Percentiles rank a stretch among this genome's conserved stretches.
These are phyloP conservation scores for Lentinula sp. DNA, from an alignment of 768 basidiomycete genomes.

Conservation along the genomic window DNA sequence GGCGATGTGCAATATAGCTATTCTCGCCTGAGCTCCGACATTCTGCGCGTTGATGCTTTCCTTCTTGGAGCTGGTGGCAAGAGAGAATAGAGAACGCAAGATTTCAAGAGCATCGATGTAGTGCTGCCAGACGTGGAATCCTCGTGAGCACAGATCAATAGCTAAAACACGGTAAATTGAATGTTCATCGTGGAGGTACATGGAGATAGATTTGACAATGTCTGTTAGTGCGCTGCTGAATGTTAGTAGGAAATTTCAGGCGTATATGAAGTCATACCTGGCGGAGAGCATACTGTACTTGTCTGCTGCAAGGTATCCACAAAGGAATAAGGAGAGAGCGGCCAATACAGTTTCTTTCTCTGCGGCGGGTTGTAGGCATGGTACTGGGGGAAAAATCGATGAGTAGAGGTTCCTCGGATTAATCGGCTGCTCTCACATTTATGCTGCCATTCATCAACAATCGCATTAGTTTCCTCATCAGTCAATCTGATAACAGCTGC, in stretches of 20 bases:
- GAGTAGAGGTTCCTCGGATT: neutral
- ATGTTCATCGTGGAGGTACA: constrained; percentile 71
- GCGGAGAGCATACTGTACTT: constrained; percentile 72
- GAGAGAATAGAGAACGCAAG: constrained; percentile 72
- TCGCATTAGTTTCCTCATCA: constrained; percentile 54
- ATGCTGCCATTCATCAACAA: constrained; percentile 62
- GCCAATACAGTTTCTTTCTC: constrained; percentile 53
- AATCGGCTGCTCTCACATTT: constrained; percentile 36
- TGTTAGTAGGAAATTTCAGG: neutral
- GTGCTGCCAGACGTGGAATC: constrained; percentile 92
- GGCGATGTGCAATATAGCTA: constrained; percentile 82
- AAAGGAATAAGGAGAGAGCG: constrained; percentile 71
- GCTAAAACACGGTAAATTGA: constrained; percentile 66
- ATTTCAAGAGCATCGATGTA: constrained; percentile 89
- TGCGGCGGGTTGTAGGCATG: constrained; percentile 52
- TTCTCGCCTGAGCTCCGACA: constrained; percentile 70
- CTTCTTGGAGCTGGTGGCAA: constrained; percentile 70
- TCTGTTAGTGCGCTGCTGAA: constrained; percentile 65
- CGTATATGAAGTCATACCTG: constrained; percentile 35
- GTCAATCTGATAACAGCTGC: constrained; percentile 60
- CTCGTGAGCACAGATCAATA: constrained; percentile 85
- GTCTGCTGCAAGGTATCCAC: constrained; percentile 78
- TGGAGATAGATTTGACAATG: constrained; percentile 74
- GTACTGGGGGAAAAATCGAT: constrained; percentile 34
- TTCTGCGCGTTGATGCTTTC: constrained; percentile 65